Evolutionary conservation across 306 rosid species (phyloP).

Genomic region (Prunus mume): DNA sequence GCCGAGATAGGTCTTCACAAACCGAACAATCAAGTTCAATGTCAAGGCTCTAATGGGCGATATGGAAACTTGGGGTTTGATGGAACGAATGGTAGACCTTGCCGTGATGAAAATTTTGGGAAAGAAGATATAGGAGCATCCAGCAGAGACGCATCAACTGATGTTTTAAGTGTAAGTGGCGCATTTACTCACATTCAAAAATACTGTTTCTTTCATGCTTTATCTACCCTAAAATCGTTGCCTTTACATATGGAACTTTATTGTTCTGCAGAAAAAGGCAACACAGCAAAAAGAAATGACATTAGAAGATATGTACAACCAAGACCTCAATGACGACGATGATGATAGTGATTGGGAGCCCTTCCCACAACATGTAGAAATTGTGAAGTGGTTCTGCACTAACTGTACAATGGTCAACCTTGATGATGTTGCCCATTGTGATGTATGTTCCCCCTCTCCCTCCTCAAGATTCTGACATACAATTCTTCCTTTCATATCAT

Average conservation of each 20-base stretch:
- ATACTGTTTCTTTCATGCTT: neutral
- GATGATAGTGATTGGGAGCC: slow-evolving; percentile 94
- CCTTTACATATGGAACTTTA: slow-evolving; percentile 13
- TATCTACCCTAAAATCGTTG: slow-evolving; percentile 4
- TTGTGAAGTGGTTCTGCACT: slow-evolving; percentile 77
- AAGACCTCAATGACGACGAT: slow-evolving; percentile 56
- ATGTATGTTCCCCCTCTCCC: slow-evolving; percentile 52
- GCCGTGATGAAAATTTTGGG: slow-evolving; percentile 27
- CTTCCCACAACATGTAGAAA: slow-evolving; percentile 44
- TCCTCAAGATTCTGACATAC: slow-evolving; percentile 8
- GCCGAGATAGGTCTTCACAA: slow-evolving; percentile 48
- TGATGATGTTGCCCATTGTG: slow-evolving; percentile 42
- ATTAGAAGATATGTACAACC: slow-evolving; percentile 63
- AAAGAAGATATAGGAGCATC: slow-evolving; percentile 27
- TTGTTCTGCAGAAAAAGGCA: slow-evolving; percentile 47
- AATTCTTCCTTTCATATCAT: slow-evolving; percentile 17
- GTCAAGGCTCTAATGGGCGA: slow-evolving; percentile 31
- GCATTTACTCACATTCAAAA: neutral
- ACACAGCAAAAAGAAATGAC: slow-evolving; percentile 59
- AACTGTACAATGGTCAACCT: slow-evolving; percentile 80
- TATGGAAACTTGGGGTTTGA: slow-evolving; percentile 31
- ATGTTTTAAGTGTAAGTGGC: slow-evolving; percentile 29
- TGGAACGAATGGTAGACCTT: slow-evolving; percentile 25
- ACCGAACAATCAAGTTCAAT: slow-evolving; percentile 30
- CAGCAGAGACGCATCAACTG: slow-evolving; percentile 19